A percentile compares a stretch with the other conserved stretches of the same genome.
These are phyloP conservation scores for Mycena leptocephala DNA, from an alignment of 768 basidiomycete species.

Conservation along the genomic window DNA sequence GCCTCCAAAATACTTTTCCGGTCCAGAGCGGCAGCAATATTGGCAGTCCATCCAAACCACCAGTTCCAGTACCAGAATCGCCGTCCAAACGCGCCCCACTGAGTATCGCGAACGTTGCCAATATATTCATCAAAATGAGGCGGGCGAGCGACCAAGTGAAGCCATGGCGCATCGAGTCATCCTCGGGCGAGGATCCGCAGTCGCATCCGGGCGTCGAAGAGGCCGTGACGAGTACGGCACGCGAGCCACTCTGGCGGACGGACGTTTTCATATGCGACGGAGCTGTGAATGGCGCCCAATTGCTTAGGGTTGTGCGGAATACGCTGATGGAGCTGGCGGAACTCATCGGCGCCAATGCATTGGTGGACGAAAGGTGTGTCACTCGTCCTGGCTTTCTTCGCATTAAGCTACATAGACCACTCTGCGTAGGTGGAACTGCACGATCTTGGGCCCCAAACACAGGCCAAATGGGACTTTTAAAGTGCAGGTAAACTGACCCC, in stretches of 20 bases:
- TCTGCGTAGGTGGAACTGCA: conserved; percentile 73
- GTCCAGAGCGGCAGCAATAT: conserved; percentile 3
- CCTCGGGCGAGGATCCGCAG: conserved; percentile 56
- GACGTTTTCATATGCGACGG: conserved; percentile 73
- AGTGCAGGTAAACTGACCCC: conserved; percentile 67
- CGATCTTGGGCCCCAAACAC: conserved; percentile 69
- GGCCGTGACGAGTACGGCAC: conserved; percentile 38
- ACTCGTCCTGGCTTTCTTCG: background rate
- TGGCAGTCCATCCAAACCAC: conserved; percentile 4
- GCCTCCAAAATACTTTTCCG: conserved; percentile 8
- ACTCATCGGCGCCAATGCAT: conserved; percentile 68
- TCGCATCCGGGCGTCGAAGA: conserved; percentile 55
- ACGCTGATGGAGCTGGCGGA: conserved; percentile 67
- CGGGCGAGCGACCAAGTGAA: conserved; percentile 49
- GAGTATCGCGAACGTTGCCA: conserved; percentile 62
- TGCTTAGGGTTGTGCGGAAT: conserved; percentile 71
- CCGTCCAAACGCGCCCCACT: conserved; percentile 41
- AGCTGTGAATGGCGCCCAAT: conserved; percentile 72
- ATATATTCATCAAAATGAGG: conserved; percentile 69
- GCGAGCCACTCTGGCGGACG: conserved; percentile 45
- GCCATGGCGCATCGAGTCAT: conserved; percentile 49
- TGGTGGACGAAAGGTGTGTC: conserved; percentile 82
- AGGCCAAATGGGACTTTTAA: conserved; percentile 67
- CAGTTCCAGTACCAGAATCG: conserved; percentile 2
- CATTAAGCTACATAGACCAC: conserved; percentile 29